These are phyloP conservation scores for Rhizopogon vesiculosus DNA, from an alignment of 768 basidiomycete species.

Conservation along the genomic window DNA sequence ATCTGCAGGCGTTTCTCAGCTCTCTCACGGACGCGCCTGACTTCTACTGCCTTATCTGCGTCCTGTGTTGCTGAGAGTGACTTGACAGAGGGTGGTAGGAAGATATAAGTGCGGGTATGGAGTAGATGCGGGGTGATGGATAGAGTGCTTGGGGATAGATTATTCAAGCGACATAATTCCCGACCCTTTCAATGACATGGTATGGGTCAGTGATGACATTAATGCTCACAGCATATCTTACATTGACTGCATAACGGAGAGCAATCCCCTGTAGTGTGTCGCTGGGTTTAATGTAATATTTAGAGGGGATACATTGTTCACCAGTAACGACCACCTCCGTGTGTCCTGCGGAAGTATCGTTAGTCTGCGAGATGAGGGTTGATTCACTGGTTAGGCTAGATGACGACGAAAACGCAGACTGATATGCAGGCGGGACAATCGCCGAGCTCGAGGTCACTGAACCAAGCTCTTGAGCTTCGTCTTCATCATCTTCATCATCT, in stretches of 20 bases:
- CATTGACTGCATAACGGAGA: constrained; percentile 56
- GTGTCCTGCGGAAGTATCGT: neutral
- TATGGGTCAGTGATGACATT: neutral
- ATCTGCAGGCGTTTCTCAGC: constrained; percentile 59
- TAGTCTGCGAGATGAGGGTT: neutral
- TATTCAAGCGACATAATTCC: constrained; percentile 61
- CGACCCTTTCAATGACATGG: constrained; percentile 35
- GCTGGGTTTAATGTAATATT: constrained; percentile 49
- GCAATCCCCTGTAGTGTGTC: constrained; percentile 68
- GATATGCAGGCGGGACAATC: constrained; percentile 1
- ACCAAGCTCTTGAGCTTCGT: constrained; percentile 25
- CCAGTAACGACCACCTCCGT: neutral
- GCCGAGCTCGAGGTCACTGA: neutral
- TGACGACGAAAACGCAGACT: neutral
- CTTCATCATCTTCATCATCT: constrained; percentile 54
- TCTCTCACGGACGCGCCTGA: constrained; percentile 42
- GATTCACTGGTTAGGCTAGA: neutral
- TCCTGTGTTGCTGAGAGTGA: constrained; percentile 26
- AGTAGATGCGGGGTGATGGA: constrained; percentile 70
- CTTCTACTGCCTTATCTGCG: constrained; percentile 35
- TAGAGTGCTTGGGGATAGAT: constrained; percentile 58
- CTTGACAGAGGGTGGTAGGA: constrained; percentile 41
- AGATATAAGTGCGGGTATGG: constrained; percentile 58
- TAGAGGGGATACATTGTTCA: constrained; percentile 16
- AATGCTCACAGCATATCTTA: constrained; percentile 29